phyloP scores from a whole-genome alignment of 2,329 filamentous ascomycete genomes.

The Penicillium occitanis region DNA sequence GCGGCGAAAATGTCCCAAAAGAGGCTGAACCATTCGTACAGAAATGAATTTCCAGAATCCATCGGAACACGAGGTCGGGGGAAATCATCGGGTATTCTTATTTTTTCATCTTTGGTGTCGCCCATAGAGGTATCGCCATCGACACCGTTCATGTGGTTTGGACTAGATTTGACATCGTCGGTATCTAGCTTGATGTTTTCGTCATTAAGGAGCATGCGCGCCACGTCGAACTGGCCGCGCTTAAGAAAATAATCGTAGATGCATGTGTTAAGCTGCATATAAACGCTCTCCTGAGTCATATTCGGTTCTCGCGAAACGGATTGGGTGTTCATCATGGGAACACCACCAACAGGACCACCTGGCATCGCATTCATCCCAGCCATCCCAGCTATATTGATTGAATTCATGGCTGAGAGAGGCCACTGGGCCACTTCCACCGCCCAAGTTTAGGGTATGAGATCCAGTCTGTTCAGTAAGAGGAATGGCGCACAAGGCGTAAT shows the following conservation, averaged over 20 bases:
- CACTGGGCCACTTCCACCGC: constrained; percentile 38
- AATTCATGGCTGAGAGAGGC: constrained; percentile 49
- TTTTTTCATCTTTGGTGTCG: constrained; percentile 74
- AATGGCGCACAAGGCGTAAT: constrained; percentile 11
- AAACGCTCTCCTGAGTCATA: constrained; percentile 32
- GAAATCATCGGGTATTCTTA: constrained; percentile 75
- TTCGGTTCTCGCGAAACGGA: constrained; percentile 42
- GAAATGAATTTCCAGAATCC: constrained; percentile 71
- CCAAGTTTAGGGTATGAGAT: constrained; percentile 30
- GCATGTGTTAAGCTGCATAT: constrained; percentile 59
- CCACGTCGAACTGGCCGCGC: constrained; percentile 79
- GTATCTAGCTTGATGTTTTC: constrained; percentile 60
- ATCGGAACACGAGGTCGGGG: constrained; percentile 63
- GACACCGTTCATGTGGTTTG: constrained; percentile 68
- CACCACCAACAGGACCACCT: constrained; percentile 58
- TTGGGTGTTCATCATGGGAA: constrained; percentile 56
- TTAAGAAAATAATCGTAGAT: constrained; percentile 78
- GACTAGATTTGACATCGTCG: constrained; percentile 63
- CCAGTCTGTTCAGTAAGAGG: constrained; percentile 24
- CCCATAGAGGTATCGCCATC: constrained; percentile 76
- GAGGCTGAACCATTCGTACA: constrained; percentile 96
- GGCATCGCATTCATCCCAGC: constrained; percentile 55
- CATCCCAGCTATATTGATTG: constrained; percentile 58
- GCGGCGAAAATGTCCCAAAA: constrained; percentile 96
- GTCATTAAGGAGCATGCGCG: constrained; percentile 69